Base-by-base conservation (phyloP, 768 basidiomycete species). In the Coprinopsis cinerea region DNA sequence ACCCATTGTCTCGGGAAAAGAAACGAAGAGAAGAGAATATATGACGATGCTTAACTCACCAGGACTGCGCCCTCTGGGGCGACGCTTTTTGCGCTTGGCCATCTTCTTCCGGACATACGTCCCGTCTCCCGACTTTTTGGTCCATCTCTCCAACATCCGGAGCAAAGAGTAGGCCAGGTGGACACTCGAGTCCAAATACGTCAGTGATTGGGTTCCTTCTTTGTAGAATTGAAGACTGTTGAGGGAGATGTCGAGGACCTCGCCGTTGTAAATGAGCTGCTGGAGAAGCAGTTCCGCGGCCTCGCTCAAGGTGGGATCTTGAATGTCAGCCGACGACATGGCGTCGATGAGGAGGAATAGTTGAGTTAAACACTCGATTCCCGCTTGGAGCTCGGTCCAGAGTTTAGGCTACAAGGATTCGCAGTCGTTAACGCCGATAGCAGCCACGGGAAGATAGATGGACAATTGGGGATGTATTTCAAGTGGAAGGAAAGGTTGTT, bases 341-440 rank as follows among this genome's bases (percentile, higher is more conserved):
- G 69, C 68, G 59, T 97, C 93, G 61, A 98, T 84, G 59, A 95
- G 79, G 40, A 91, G 77, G 25, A 98, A 77, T 48, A 98, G 75
- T 59, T 96, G 93, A 17, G 92, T 93, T 56, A 98, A 79, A 64
- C 92, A 95, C 60, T 95, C 90, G 60, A 96, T 81, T 26, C 92
- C 92, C 26, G 92, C 90, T 65, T 97, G 92, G 23, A 98, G 73
- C 62, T 96, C 94, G 23, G 82, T 89, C 92, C 93, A 98, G 52
- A 81, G 72, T 61, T 93, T 93, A 25, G 95, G 95, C 92, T 96
- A 58, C 40, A 20, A 13, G 13, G 25, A 39, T 6, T 39, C 11
- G 18, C 11, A 34, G 37, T 14, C 37, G 30, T 32, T 32, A 32
- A n/a, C n/a, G 30, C 30, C 30, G 15, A 15, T 48, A 11, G 47